Evolutionary conservation across 257 asterid genomes (phyloP), one percentile per base, ranked within the genome.

Genomic region (Leptodermis oblonga): DNA sequence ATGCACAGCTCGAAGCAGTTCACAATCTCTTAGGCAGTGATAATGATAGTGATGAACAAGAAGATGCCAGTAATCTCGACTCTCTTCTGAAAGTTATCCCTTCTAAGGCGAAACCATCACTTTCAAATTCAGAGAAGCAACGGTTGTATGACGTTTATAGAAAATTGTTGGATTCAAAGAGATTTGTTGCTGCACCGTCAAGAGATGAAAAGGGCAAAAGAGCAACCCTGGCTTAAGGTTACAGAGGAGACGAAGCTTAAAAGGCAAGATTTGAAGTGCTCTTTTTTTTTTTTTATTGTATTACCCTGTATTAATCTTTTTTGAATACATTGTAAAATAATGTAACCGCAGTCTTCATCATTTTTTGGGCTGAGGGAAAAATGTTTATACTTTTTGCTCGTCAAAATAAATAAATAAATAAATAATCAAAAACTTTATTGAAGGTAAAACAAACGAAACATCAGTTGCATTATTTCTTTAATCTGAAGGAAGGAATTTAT

Each of bases 1-100:
- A 93, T 67, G 83, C 97, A 61, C 97, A 90, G 78, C 97, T 93
- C 59, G 97, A 87, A 78, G 96, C 96, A 61, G 97, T 90, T 69
- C 97, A 93, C 70, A 80, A 81, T 71, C 76, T 87, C 77, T 75
- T 93, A 61, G 89, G 82, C 69, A 78, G 74, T 67, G 84, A 75
- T 43, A 74, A 77, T 54, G 83, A 77, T 61, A n/a, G n/a, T n/a
- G 74, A 48, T 79, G 70, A 53, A 82, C 20, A 84, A 81, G 30
- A 82, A 80, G 82, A 75, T 60, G 92, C 97, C 96, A 3, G 80
- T 85, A 67, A 91, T 94, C 71, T 81, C 25, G 69, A 73, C 67
- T 73, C 85, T 69, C 90, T 87, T 69, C 36, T 93, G 81, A 87
- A 77, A 75, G 84, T 85, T 15, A 75, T 89, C 59, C 90, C 96